Evolutionary conservation across 192 early-diverging fungal species (phyloP).

Genomic region (Backusella psychrophila): DNA sequence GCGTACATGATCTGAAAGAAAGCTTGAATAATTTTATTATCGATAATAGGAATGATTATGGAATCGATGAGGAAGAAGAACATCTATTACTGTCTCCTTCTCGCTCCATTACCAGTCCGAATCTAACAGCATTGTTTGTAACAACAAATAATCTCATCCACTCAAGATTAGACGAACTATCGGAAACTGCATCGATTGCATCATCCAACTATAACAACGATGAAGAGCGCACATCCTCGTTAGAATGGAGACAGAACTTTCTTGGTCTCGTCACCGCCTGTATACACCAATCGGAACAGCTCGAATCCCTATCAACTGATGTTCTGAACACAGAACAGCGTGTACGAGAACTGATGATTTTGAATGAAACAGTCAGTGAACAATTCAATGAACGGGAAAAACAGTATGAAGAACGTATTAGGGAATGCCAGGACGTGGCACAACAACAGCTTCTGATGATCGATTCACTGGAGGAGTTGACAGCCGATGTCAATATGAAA

Average conservation of each 20-base stretch:
- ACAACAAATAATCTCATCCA: constrained; percentile 31
- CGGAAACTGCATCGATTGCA: constrained; percentile 18
- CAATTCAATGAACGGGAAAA: constrained; percentile 27
- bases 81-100: neutral
- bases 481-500: constrained; percentile 13
- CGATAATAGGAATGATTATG: neutral
- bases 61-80: neutral
- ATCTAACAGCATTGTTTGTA: constrained; percentile 21
- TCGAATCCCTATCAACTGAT: constrained; percentile 28
- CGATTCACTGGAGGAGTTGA: constrained; percentile 20
- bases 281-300: constrained; percentile 29
- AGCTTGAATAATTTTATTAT: neutral
- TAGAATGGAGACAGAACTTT: constrained; percentile 21
- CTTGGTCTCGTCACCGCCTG: constrained; percentile 10
- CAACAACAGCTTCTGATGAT: constrained; percentile 23
- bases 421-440: constrained; percentile 19
- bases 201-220: neutral
- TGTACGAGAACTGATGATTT: constrained; percentile 22
- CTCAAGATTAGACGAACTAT: constrained; percentile 30
- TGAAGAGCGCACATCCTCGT: neutral
- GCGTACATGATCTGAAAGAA: neutral
- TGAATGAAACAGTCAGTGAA: constrained; percentile 18
- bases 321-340: constrained; percentile 24
- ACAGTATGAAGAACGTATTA: constrained; percentile 19
- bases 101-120: constrained; percentile 13